A percentile compares a stretch with the other conserved stretches of the same genome.
Conservation (phyloP, 2,329 filamentous ascomycete genomes). For the Sclerotinia borealis region DNA sequence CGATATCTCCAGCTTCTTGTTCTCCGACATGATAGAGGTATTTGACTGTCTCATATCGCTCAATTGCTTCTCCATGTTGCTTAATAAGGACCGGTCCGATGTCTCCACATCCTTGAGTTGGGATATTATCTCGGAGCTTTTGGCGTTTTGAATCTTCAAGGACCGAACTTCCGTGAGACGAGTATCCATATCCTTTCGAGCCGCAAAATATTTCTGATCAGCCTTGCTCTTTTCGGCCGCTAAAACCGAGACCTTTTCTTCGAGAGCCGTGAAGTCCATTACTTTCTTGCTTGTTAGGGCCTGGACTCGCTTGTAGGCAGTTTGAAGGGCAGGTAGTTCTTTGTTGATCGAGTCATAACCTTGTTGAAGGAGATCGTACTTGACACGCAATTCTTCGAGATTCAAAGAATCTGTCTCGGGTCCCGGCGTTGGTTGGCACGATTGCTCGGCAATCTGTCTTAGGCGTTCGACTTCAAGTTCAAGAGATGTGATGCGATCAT, state of each 20-base stretch:
- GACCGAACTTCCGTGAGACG: constrained; percentile 74
- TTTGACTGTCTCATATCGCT: constrained; percentile 77
- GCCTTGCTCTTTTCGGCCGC: constrained; percentile 90
- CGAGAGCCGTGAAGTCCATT: constrained; percentile 64
- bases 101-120: constrained; percentile 88
- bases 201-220: constrained; percentile 95
- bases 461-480: constrained; percentile 78
- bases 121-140: constrained; percentile 88
- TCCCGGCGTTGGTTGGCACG: constrained; percentile 34
- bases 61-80: constrained; percentile 86
- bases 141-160: constrained; percentile 74
- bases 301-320: constrained; percentile 85
- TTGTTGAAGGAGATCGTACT: constrained; percentile 67
- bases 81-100: constrained; percentile 66
- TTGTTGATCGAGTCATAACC: constrained; percentile 80
- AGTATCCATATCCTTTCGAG: constrained; percentile 88
- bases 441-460: constrained; percentile 46
- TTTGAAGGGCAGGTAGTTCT: constrained; percentile 83
- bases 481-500: constrained; percentile 72
- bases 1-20: constrained; percentile 68
- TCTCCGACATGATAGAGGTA: constrained; percentile 61
- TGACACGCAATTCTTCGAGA: constrained; percentile 65
- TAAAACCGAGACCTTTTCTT: constrained; percentile 70
- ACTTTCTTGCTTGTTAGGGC: constrained; percentile 81
- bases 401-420: constrained; percentile 53